Percentiles rank a stretch among this genome's conserved stretches.
These are phyloP conservation scores for Hanseniaspora gamundiae DNA, from an alignment of 1,139 yeast species.

Conservation along the genomic window DNA sequence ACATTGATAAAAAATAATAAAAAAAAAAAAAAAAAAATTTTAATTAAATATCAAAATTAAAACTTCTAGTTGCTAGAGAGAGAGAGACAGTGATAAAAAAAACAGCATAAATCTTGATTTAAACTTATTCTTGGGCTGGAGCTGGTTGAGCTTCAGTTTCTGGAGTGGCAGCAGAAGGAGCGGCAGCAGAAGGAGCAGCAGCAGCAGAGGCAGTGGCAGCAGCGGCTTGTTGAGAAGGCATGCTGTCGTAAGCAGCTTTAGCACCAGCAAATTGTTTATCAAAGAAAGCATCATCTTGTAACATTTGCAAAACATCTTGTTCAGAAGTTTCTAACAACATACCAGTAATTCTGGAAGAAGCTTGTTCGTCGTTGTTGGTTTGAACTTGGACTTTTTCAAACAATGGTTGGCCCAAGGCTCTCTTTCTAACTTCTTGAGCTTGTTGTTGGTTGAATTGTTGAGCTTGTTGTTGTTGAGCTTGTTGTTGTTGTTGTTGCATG, in stretches of 20 bases:
- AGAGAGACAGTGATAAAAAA: no score
- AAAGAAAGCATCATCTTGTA: conserved; percentile 83
- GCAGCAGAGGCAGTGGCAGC: conserved; percentile 10
- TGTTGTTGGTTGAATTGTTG: conserved; percentile 55
- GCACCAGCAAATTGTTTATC: conserved; percentile 93
- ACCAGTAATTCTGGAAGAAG: conserved; percentile 98
- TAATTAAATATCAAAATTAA: background rate
- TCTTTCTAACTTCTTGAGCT: conserved; percentile 58
- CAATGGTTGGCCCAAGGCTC: conserved; percentile 93
- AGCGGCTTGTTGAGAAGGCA: conserved; percentile 35
- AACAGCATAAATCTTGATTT: no score
- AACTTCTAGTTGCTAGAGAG: background rate
- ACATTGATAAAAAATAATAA: background rate
- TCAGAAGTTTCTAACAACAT: conserved; percentile 96
- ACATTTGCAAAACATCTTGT: conserved; percentile 77
- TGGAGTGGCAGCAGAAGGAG: background rate
- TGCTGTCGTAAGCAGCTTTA: conserved; percentile 80
- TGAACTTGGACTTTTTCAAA: conserved; percentile 89
- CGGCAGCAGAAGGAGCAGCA: background rate
- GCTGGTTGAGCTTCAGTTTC: conserved; percentile 2
- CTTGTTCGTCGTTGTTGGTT: conserved; percentile 83
- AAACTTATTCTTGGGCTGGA: conserved; percentile 1
- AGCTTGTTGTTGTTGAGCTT: conserved; percentile 29
- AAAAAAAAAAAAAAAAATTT: background rate
- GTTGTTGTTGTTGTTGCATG: conserved; percentile 44